A percentile compares a stretch with the other conserved stretches of the same genome.
Evolutionary conservation across 805 yeast genomes (phyloP).

Genomic region (Ogataea angusta): DNA sequence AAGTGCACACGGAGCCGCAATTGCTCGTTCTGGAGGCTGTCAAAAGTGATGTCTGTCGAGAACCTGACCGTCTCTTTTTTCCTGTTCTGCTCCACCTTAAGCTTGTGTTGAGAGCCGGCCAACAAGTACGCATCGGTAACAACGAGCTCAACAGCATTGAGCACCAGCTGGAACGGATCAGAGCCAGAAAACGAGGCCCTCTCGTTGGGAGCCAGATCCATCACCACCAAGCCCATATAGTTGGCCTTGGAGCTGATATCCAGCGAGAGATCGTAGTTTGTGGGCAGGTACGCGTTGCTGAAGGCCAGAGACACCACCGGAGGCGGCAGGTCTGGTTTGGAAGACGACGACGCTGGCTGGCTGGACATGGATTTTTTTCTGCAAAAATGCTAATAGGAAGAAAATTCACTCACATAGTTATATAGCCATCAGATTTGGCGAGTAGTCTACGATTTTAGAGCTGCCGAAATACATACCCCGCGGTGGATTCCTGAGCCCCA

Average conservation of each 20-base stretch:
- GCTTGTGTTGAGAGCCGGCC: constrained; percentile 15
- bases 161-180: constrained; percentile 26
- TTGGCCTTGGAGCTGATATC: constrained; percentile 41
- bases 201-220: constrained; percentile 32
- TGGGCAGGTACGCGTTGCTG: constrained; percentile 37
- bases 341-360: background rate
- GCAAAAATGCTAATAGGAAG: background rate
- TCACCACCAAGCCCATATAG: constrained; percentile 38
- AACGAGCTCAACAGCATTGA: constrained; percentile 43
- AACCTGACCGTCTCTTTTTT: constrained; percentile 36
- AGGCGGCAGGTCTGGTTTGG: constrained; percentile 11
- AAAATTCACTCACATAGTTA: background rate
- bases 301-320: constrained; percentile 28
- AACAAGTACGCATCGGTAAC: constrained; percentile 34
- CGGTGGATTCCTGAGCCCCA: background rate
- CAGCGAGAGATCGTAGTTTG: constrained; percentile 35
- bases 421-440: background rate
- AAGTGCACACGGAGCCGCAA: constrained; percentile 35
- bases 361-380: background rate
- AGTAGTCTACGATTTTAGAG: constrained; percentile 1
- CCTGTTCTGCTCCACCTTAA: constrained; percentile 35
- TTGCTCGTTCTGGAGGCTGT: constrained; percentile 6
- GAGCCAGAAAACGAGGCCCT: constrained; percentile 8
- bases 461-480: background rate
- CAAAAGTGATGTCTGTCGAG: constrained; percentile 26